Evolutionary conservation across 2,329 filamentous ascomycete genomes (phyloP), one percentile per base, ranked within the genome.

Genomic region (Tympanopsis confertula): DNA sequence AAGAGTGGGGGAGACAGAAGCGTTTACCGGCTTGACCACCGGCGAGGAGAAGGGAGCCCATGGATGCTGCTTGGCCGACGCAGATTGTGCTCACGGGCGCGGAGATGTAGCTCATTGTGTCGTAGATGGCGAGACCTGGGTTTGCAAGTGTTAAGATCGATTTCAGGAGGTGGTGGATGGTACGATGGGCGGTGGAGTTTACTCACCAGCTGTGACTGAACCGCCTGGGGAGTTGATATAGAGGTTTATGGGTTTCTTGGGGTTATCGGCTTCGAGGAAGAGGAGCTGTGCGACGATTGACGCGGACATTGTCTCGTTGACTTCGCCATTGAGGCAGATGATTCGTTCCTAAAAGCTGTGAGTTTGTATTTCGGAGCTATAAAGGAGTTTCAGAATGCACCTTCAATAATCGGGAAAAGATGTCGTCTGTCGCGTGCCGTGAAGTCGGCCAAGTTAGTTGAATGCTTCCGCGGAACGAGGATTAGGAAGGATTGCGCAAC

Each of bases 191-290:
- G 29, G 22, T 5, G 17, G 17, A 20, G 19, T 20, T 3, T 5
- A 43, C 54, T 30, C 52, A 71, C 74, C 75, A 1, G 91, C 89
- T 43, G 83, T 89, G 29, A 98, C 88, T 30, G 84, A 89, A 39
- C 91, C 91, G 36, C 91, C 91, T 0, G 89, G 89, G 0, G 86
- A 94, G 65, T 98, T 94, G 59, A 98, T 98, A 61, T 98, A 98
- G 58, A 98, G 84, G 38, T 85, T 91, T 46, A 98, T 96, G 12
- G 87, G 84, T 58, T 94, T 95, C 39, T 93, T 78, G 3, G 89
- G 88, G 52, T 86, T 86, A 54, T 98, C 91, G 51, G 89, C 91
- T 69, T 98, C 93, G 58, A 98, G 86, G 74, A 88, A 98, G 45
- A 98, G 82, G 17, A 98, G 78, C 57, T 98, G 93, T 2, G 91